Conservation (phyloP, 2,329 filamentous ascomycete species). For the Aspergillus pseudotamarii region DNA sequence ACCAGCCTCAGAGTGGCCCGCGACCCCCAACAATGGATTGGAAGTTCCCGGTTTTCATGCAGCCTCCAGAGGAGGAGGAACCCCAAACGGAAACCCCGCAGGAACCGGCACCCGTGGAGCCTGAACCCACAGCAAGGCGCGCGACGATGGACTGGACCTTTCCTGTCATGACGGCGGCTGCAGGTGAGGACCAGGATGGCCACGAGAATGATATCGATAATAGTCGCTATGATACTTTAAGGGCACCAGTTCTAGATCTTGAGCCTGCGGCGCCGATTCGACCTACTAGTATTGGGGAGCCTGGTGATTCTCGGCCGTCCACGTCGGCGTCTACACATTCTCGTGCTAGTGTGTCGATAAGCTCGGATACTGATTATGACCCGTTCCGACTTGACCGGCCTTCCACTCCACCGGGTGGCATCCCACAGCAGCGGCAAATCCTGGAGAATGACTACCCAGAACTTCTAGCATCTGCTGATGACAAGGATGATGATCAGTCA, state of each 20-base stretch:
- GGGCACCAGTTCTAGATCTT: constrained; percentile 27
- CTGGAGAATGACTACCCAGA: constrained; percentile 47
- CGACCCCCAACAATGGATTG: constrained; percentile 51
- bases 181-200: constrained; percentile 12
- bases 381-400: constrained; percentile 47
- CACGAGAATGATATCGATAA: constrained; percentile 14
- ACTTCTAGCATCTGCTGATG: constrained; percentile 47
- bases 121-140: constrained; percentile 36
- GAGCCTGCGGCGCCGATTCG: constrained; percentile 19
- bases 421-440: constrained; percentile 36
- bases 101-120: constrained; percentile 6
- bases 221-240: constrained; percentile 37
- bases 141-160: constrained; percentile 60
- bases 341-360: constrained; percentile 19
- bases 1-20: constrained; percentile 38
- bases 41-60: constrained; percentile 46
- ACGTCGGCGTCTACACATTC: constrained; percentile 40
- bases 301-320: constrained; percentile 39
- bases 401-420: constrained; percentile 26
- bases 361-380: constrained; percentile 45
- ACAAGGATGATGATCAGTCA: constrained; percentile 56
- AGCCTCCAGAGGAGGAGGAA: constrained; percentile 19
- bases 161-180: constrained; percentile 42
- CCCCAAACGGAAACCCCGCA: constrained; percentile 7
- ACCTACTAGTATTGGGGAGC: constrained; percentile 26